Percentiles rank a stretch among this genome's conserved stretches.
phyloP scores from a whole-genome alignment of 2,329 filamentous ascomycete species.

The Aureobasidium sp. region DNA sequence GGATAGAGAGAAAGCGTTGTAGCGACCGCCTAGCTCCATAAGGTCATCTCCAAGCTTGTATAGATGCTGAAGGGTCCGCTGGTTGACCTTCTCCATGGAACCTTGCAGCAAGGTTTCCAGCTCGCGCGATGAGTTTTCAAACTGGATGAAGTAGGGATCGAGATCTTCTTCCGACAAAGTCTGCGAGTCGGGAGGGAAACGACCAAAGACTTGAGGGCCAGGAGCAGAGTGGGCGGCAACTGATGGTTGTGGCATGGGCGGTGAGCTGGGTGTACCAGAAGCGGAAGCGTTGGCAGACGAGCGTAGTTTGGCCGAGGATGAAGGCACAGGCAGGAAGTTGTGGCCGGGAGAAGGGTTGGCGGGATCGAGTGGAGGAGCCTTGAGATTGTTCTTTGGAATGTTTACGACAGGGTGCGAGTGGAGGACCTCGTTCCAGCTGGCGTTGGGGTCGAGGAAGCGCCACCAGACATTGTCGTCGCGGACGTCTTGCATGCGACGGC shows the following conservation, averaged over 20 bases:
- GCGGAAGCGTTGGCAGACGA: constrained; percentile 37
- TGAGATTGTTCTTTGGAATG: constrained; percentile 88
- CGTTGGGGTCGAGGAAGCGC: constrained; percentile 95
- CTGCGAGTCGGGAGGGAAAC: constrained; percentile 74
- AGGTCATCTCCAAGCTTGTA: constrained; percentile 79
- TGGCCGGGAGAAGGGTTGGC: constrained; percentile 89
- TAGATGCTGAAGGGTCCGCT: constrained; percentile 77
- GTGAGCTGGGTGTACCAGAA: constrained; percentile 50
- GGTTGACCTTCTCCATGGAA: constrained; percentile 94
- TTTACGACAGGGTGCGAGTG: constrained; percentile 84
- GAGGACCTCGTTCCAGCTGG: constrained; percentile 97
- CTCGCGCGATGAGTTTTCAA: constrained; percentile 86
- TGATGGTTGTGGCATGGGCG: constrained; percentile 46
- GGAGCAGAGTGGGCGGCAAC: constrained; percentile 51
- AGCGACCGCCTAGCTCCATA: constrained; percentile 88
- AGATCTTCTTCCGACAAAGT: constrained; percentile 80
- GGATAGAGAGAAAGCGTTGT: constrained; percentile 92
- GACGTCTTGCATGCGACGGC: constrained; percentile 85
- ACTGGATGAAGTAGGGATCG: constrained; percentile 92
- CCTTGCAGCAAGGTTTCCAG: constrained; percentile 82
- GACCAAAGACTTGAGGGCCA: constrained; percentile 60
- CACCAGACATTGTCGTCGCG: constrained; percentile 93
- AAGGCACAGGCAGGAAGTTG: constrained; percentile 77
- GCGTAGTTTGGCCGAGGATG: constrained; percentile 78
- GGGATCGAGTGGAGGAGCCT: constrained; percentile 88